These are phyloP conservation scores for Tetrahymena thermophila DNA, from an alignment of 73 alveolate genomes.

Conservation along the genomic window DNA sequence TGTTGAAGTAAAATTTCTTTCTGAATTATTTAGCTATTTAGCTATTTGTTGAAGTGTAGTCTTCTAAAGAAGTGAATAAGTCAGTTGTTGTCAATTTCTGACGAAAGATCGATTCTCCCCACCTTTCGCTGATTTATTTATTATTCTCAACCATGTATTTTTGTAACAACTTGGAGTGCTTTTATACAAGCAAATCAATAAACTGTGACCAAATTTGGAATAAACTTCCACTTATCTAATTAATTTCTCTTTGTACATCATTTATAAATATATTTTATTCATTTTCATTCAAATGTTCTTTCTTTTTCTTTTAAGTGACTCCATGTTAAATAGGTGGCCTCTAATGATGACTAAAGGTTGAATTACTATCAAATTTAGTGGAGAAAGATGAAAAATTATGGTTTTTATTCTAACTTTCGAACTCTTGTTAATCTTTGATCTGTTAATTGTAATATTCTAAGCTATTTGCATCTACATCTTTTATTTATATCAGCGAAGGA, in stretches of 20 bases:
- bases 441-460: background rate
- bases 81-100: conserved; percentile 47
- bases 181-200: background rate
- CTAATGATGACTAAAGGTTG: background rate
- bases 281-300: background rate
- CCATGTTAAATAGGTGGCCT: background rate
- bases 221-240: background rate
- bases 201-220: background rate
- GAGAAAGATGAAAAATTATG: background rate
- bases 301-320: background rate
- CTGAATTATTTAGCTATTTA: conserved; percentile 46
- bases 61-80: conserved; percentile 49
- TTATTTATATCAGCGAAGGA: background rate
- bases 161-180: background rate
- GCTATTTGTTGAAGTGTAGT: conserved; percentile 36
- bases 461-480: background rate
- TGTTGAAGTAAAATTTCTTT: conserved; percentile 41
- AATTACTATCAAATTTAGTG: background rate
- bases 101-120: conserved; percentile 63
- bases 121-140: conserved; percentile 47
- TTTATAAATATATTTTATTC: background rate
- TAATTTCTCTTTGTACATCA: background rate
- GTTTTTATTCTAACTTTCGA: background rate
- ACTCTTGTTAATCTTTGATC: background rate
- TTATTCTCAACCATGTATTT: background rate